phyloP scores from a whole-genome alignment of 1,139 yeast genomes.

The Ogataea hybrid region DNA sequence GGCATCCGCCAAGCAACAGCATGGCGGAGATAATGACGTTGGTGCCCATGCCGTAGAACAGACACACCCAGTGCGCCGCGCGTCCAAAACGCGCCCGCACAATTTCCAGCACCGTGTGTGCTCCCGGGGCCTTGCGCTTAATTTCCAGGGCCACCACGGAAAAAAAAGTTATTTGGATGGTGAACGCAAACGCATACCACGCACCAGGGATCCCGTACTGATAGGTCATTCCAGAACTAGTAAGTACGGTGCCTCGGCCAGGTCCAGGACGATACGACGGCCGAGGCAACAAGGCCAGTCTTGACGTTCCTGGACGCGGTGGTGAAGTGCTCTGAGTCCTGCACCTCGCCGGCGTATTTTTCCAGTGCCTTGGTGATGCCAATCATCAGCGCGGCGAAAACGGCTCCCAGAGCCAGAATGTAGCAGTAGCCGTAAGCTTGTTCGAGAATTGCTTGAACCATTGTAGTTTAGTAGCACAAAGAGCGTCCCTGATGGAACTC shows the following conservation, averaged over 20 bases:
- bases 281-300: constrained; percentile 39
- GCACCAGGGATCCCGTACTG: constrained; percentile 29
- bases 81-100: constrained; percentile 51
- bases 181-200: constrained; percentile 51
- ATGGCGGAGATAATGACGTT: constrained; percentile 39
- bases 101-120: constrained; percentile 57
- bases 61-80: constrained; percentile 35
- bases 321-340: constrained; percentile 41
- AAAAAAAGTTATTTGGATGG: constrained; percentile 51
- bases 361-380: constrained; percentile 29
- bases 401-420: constrained; percentile 41
- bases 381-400: constrained; percentile 41
- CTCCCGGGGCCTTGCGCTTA: constrained; percentile 55
- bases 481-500: neutral
- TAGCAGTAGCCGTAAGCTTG: constrained; percentile 42
- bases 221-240: constrained; percentile 38
- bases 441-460: constrained; percentile 22
- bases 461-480: neutral
- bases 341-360: constrained; percentile 36
- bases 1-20: constrained; percentile 45
- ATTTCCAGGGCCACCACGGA: constrained; percentile 55
- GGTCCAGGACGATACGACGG: constrained; percentile 40
- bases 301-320: constrained; percentile 41
- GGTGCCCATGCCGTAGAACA: constrained; percentile 36
- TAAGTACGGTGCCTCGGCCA: constrained; percentile 42